These are phyloP conservation scores for Salix brachista DNA, from an alignment of 345 rosid species.

Conservation along the genomic window DNA sequence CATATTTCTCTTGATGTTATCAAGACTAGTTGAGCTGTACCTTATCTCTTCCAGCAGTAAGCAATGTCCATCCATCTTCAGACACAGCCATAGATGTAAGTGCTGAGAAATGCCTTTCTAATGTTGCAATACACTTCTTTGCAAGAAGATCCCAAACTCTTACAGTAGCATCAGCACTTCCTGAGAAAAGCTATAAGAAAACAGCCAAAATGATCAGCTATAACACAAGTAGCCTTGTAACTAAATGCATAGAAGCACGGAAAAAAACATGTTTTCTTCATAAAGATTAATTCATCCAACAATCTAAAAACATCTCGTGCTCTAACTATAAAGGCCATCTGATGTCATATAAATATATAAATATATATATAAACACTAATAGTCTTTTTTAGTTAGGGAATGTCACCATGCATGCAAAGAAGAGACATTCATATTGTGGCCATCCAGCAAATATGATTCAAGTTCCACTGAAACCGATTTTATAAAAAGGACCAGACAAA, in stretches of 20 bases:
- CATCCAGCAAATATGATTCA: not conserved
- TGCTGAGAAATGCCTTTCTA: slow-evolving; percentile 77
- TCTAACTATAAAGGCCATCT: not conserved
- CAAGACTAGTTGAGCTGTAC: slow-evolving; percentile 28
- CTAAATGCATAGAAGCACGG: not conserved
- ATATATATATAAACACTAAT: too few relatives aligned
- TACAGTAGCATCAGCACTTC: slow-evolving; percentile 80
- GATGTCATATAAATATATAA: too few relatives aligned
- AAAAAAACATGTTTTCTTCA: not conserved
- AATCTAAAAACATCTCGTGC: not conserved
- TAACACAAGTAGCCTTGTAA: not conserved
- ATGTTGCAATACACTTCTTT: slow-evolving; percentile 65
- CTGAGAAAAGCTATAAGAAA: slow-evolving; percentile 66
- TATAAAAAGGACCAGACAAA: not conserved
- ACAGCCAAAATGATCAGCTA: slow-evolving; percentile 3
- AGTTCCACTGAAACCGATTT: not conserved
- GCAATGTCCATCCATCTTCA: slow-evolving; percentile 76
- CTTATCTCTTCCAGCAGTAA: slow-evolving; percentile 92
- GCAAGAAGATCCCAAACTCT: slow-evolving; percentile 81
- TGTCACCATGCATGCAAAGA: not conserved
- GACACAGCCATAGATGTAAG: slow-evolving; percentile 79
- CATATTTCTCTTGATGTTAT: not conserved
- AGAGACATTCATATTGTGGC: not conserved
- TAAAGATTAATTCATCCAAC: not conserved
- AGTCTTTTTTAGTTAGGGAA: too few relatives aligned